A percentile compares a stretch with the other conserved stretches of the same genome.
Conservation (phyloP, 805 yeast genomes). For the Yarrowia sp. region DNA sequence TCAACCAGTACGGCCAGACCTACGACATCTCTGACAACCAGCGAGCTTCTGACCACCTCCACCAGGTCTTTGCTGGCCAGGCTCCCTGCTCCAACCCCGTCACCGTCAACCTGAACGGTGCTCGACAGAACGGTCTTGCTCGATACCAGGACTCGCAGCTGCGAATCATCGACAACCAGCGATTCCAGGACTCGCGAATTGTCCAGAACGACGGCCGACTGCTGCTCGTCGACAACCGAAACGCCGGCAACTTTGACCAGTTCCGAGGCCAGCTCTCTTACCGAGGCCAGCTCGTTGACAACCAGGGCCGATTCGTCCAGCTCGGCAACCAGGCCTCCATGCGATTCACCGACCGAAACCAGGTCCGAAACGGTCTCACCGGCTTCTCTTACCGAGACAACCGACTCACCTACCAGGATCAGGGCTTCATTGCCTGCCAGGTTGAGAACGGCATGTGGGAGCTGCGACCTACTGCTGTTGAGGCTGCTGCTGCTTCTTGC, state of each 20-base stretch:
- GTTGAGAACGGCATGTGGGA: slow-evolving; percentile 3
- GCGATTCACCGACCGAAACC: slow-evolving; percentile 16
- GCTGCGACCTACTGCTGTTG: slow-evolving; percentile 4
- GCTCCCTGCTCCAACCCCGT: neutral
- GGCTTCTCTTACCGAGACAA: neutral
- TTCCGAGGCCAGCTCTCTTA: slow-evolving; percentile 15
- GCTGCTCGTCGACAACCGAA: slow-evolving; percentile 4
- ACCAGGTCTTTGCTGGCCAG: neutral
- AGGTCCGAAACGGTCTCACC: slow-evolving; percentile 4
- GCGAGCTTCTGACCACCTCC: neutral
- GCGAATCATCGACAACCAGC: neutral
- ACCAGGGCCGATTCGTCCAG: slow-evolving; percentile 17
- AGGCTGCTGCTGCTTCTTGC: neutral
- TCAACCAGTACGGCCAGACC: neutral
- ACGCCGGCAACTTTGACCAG: neutral
- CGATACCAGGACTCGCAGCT: slow-evolving; percentile 17
- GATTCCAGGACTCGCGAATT: neutral
- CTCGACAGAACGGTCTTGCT: neutral
- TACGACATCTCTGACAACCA: neutral
- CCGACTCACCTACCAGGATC: slow-evolving; percentile 7
- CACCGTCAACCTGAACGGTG: neutral
- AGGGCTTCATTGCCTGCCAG: slow-evolving; percentile 12
- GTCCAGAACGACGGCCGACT: slow-evolving; percentile 9
- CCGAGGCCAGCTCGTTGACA: slow-evolving; percentile 14
- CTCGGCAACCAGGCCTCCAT: slow-evolving; percentile 8